phyloP scores from a whole-genome alignment of 2,329 filamentous ascomycete species.

The Aspergillus proliferans region DNA sequence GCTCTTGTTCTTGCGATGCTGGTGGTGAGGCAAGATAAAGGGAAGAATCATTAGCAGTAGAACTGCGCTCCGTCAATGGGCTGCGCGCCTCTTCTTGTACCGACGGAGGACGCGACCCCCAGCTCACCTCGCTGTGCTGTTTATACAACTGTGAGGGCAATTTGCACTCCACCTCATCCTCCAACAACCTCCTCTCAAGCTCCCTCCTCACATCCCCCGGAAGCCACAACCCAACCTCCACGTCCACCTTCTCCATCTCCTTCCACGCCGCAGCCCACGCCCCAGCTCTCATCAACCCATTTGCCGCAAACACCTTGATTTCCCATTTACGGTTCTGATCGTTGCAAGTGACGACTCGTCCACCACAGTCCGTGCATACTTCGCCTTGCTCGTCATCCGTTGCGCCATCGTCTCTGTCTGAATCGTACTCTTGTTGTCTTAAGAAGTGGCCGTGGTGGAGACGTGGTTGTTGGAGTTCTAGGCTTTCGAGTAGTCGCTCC shows the following conservation, averaged over 20 bases:
- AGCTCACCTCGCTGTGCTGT: conserved; percentile 10
- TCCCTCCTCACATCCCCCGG: conserved; percentile 46
- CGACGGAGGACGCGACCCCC: neutral
- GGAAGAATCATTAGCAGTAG: neutral
- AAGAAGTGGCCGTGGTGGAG: conserved; percentile 56
- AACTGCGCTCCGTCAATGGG: neutral
- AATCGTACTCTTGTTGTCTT: conserved; percentile 24
- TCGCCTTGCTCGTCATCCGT: conserved; percentile 34
- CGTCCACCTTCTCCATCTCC: conserved; percentile 98
- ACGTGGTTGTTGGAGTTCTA: conserved; percentile 51
- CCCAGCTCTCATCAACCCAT: conserved; percentile 84
- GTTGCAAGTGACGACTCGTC: conserved; percentile 41
- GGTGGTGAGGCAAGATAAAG: neutral
- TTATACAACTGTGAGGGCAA: conserved; percentile 5
- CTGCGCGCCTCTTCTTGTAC: neutral
- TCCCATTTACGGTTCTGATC: conserved; percentile 49
- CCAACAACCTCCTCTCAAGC: conserved; percentile 40
- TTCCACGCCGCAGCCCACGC: conserved; percentile 93
- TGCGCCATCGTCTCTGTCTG: conserved; percentile 23
- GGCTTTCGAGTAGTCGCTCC: conserved; percentile 54
- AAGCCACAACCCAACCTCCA: conserved; percentile 73
- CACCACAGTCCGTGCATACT: conserved; percentile 47
- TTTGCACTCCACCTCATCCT: conserved; percentile 33
- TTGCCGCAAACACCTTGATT: conserved; percentile 88
- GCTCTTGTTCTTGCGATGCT: conserved; percentile 3